These are phyloP conservation scores for Penicillium canescens DNA, from an alignment of 495 filamentous ascomycete species.

Conservation along the genomic window DNA sequence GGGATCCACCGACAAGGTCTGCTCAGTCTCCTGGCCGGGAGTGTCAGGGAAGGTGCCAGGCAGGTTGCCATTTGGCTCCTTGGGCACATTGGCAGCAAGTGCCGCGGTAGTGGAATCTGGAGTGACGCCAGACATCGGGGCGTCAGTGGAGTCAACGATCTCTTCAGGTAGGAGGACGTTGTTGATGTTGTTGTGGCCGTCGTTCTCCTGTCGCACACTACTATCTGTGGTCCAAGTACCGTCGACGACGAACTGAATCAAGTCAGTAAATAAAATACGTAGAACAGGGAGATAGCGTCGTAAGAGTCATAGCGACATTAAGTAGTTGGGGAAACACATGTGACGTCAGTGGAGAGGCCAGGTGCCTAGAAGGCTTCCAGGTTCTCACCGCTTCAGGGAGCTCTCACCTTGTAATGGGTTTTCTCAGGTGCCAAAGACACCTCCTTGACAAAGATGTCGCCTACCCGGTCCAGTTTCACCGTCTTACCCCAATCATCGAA, in stretches of 20 bases:
- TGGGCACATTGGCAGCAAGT: conserved; percentile 67
- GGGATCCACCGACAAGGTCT: conserved; percentile 61
- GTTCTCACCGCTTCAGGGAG: too few species aligned
- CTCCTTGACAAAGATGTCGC: conserved; percentile 70
- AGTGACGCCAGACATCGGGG: conserved; percentile 65
- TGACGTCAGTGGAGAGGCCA: conserved; percentile 34
- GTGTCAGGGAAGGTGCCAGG: conserved; percentile 84
- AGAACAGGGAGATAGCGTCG: too few species aligned
- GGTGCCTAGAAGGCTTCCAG: conserved; percentile 15
- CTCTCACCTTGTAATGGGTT: conserved; percentile 75
- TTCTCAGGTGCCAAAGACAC: conserved; percentile 72
- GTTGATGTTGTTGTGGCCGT: conserved; percentile 78
- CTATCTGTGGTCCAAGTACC: conserved; percentile 80
- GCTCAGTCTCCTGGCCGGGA: conserved; percentile 58
- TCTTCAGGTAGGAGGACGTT: conserved; percentile 80
- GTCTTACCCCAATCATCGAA: conserved; percentile 93
- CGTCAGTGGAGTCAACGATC: conserved; percentile 42
- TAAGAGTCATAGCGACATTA: conserved; percentile 4
- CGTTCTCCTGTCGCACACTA: conserved; percentile 73
- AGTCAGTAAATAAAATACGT: conserved; percentile 9
- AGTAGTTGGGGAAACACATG: background rate
- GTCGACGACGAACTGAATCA: conserved; percentile 87
- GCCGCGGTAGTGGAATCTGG: conserved; percentile 74
- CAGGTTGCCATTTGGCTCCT: conserved; percentile 51
- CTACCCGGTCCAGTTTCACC: conserved; percentile 73